Evolutionary conservation across 805 yeast genomes (phyloP).

Genomic region (Grigorovia humatica): DNA sequence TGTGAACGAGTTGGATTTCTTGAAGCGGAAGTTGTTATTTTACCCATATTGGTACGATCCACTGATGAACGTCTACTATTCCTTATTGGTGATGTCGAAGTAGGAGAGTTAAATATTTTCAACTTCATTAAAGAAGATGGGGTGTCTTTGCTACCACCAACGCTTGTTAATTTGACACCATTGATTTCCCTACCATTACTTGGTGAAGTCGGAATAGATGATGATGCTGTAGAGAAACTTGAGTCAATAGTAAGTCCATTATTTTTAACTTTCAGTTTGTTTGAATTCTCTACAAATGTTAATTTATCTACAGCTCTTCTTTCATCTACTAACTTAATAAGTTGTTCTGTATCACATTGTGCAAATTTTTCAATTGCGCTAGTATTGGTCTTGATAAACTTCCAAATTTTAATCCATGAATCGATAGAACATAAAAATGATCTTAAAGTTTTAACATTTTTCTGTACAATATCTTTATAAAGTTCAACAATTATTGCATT

Average conservation of each 20-base stretch:
- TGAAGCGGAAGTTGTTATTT: background rate
- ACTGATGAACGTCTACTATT: slow-evolving; percentile 17
- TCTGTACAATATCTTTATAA: slow-evolving; percentile 10
- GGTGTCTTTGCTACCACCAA: background rate
- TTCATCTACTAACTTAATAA: slow-evolving; percentile 20
- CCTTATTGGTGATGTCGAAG: slow-evolving; percentile 7
- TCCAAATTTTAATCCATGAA: slow-evolving; percentile 18
- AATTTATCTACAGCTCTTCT: slow-evolving; percentile 21
- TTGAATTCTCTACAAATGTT: slow-evolving; percentile 10
- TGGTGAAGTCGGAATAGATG: slow-evolving; percentile 9
- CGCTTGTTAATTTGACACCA: background rate
- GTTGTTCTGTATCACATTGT: slow-evolving; percentile 8
- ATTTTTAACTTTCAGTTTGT: background rate
- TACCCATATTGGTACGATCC: slow-evolving; percentile 3
- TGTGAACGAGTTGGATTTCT: slow-evolving; percentile 2
- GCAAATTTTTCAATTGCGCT: slow-evolving; percentile 7
- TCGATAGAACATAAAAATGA: slow-evolving; percentile 6
- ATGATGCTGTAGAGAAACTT: background rate
- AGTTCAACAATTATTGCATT: slow-evolving; percentile 9
- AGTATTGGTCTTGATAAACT: slow-evolving; percentile 13
- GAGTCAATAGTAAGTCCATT: background rate
- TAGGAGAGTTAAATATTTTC: background rate
- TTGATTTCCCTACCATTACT: background rate
- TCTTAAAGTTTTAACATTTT: slow-evolving; percentile 11
- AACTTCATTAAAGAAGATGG: background rate